Evolutionary conservation across 2,329 filamentous ascomycete species (phyloP).

Genomic region (Penicillium expansum): DNA sequence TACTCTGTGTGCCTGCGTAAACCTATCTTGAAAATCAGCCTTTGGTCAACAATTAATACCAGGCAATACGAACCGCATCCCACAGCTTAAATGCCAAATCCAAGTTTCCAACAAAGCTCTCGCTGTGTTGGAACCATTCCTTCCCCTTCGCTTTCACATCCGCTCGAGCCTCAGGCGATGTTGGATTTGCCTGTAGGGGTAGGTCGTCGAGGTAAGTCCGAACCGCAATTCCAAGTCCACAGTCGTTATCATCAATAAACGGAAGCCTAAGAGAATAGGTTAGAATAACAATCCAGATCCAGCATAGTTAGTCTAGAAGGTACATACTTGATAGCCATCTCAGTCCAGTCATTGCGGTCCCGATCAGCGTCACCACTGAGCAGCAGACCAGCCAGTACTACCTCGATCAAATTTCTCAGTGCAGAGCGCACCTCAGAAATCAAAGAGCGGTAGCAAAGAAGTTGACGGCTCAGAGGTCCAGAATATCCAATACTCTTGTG

Average conservation of each 20-base stretch:
- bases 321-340: constrained; percentile 69
- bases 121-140: constrained; percentile 61
- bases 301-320: neutral
- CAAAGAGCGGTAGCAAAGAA: constrained; percentile 82
- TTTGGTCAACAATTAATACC: neutral
- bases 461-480: constrained; percentile 84
- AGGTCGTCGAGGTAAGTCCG: constrained; percentile 53
- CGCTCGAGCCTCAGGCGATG: constrained; percentile 48
- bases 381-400: constrained; percentile 75
- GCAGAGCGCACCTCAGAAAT: constrained; percentile 74
- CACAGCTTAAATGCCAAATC: constrained; percentile 61
- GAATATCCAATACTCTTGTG: constrained; percentile 90
- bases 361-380: constrained; percentile 75
- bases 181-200: constrained; percentile 56
- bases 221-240: constrained; percentile 48
- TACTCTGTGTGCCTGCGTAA: constrained; percentile 57
- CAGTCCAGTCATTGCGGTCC: constrained; percentile 63
- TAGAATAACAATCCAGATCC: neutral
- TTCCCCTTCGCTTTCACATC: constrained; percentile 53
- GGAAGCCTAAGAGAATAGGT: constrained; percentile 34
- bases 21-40: constrained; percentile 43
- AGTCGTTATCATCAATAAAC: constrained; percentile 47
- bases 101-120: constrained; percentile 58
- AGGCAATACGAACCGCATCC: constrained; percentile 56
- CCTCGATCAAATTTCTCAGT: constrained; percentile 80